Percentiles rank a stretch among this genome's conserved stretches.
Conservation (phyloP, 768 basidiomycete genomes). For the Mycena galopus region DNA sequence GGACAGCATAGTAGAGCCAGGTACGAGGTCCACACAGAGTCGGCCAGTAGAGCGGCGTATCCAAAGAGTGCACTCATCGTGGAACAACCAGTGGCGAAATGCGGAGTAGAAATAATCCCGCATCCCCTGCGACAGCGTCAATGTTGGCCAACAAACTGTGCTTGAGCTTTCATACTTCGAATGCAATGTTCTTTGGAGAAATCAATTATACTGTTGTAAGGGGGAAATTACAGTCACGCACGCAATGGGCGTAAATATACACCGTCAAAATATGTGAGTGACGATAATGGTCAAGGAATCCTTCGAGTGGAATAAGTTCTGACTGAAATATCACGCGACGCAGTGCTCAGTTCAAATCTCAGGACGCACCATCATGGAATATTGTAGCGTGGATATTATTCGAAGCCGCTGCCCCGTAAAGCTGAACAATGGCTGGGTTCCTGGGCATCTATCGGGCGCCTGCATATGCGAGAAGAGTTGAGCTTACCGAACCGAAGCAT, state of each 20-base stretch:
- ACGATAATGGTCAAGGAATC: background rate
- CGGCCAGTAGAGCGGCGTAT: too few relatives aligned
- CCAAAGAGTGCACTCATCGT: too few relatives aligned
- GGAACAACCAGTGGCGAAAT: too few relatives aligned
- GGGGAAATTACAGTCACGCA: background rate
- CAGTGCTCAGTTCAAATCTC: background rate
- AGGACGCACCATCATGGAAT: background rate
- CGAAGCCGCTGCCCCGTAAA: background rate
- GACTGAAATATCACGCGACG: background rate
- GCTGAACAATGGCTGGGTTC: background rate
- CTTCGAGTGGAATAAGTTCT: background rate
- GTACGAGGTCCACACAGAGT: too few relatives aligned
- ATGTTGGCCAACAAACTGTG: too few relatives aligned
- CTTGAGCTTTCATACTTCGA: too few relatives aligned
- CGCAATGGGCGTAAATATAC: background rate
- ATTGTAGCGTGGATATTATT: background rate
- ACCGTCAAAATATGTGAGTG: background rate
- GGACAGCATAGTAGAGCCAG: too few relatives aligned
- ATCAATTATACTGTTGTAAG: background rate
- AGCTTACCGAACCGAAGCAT: too few relatives aligned
- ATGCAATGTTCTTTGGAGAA: too few relatives aligned
- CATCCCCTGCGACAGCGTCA: too few relatives aligned
- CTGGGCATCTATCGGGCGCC: background rate
- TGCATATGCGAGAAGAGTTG: too few relatives aligned
- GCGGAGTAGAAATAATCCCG: too few relatives aligned